These are phyloP conservation scores for Fonsecaea erecta DNA, from an alignment of 2,329 filamentous ascomycete species.

Conservation along the genomic window DNA sequence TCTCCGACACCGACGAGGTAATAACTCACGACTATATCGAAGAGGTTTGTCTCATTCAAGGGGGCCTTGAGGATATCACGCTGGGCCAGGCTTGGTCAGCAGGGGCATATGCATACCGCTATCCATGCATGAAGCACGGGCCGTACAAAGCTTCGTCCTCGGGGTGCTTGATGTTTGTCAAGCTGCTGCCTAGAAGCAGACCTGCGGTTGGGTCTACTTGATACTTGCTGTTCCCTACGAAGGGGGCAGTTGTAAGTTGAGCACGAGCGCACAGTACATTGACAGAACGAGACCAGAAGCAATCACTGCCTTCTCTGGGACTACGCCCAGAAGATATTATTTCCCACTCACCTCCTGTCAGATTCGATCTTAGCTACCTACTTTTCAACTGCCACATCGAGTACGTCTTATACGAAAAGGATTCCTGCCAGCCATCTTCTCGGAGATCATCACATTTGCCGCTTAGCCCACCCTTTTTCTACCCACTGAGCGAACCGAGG, in stretches of 20 bases:
- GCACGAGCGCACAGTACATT: too few species aligned
- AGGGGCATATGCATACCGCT: conserved; percentile 49
- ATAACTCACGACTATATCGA: conserved; percentile 48
- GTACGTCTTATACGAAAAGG: too few species aligned
- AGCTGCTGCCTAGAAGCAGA: neutral
- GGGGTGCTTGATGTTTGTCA: conserved; percentile 46
- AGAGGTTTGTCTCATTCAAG: conserved; percentile 47
- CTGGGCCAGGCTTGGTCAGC: conserved; percentile 42
- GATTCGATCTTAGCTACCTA: too few species aligned
- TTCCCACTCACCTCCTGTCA: too few species aligned
- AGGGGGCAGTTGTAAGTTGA: neutral
- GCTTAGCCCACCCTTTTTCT: too few species aligned
- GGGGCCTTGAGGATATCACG: conserved; percentile 44
- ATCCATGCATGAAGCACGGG: conserved; percentile 49
- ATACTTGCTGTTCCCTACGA: neutral
- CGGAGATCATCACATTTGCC: too few species aligned
- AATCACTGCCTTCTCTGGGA: too few species aligned
- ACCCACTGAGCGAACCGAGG: too few species aligned
- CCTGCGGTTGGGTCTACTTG: neutral
- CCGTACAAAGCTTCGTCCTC: conserved; percentile 43
- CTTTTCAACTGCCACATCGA: too few species aligned
- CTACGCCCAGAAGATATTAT: too few species aligned
- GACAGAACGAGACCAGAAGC: neutral
- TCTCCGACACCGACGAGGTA: conserved; percentile 36
- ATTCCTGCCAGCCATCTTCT: too few species aligned